Evolutionary conservation across 495 filamentous ascomycete species (phyloP).

Genomic region (Penicillium atrosanguineum): DNA sequence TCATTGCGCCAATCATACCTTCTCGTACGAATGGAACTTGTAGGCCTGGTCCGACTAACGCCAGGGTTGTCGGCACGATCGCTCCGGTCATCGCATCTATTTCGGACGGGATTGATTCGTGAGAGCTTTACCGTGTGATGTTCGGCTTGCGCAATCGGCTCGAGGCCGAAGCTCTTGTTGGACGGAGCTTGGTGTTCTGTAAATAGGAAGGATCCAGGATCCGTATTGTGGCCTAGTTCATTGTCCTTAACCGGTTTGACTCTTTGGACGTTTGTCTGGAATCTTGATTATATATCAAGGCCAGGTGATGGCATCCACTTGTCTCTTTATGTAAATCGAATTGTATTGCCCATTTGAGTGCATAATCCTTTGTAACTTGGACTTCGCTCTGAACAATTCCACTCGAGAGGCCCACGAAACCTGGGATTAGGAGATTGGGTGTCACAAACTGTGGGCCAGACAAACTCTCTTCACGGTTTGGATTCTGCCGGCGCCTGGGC

Average conservation of each 20-base stretch:
- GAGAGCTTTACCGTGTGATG: neutral
- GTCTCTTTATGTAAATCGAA: neutral
- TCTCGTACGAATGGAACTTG: neutral
- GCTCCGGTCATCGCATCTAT: conserved; percentile 7
- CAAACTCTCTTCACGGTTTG: too few species aligned
- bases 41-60: conserved; percentile 1
- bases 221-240: neutral
- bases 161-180: neutral
- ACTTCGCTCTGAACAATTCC: neutral
- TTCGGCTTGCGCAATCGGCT: neutral
- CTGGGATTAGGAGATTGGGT: too few species aligned
- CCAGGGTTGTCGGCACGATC: conserved; percentile 15
- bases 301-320: neutral
- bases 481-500: neutral
- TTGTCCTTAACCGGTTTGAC: neutral
- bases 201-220: neutral
- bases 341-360: neutral
- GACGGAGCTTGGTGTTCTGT: too few species aligned
- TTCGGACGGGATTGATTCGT: neutral
- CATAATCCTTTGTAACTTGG: neutral
- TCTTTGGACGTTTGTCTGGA: neutral
- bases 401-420: too few species aligned
- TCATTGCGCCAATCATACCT: neutral
- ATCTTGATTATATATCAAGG: neutral
- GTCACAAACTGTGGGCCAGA: too few species aligned